phyloP scores from a whole-genome alignment of 805 yeast genomes.

The Yarrowia sp. region DNA sequence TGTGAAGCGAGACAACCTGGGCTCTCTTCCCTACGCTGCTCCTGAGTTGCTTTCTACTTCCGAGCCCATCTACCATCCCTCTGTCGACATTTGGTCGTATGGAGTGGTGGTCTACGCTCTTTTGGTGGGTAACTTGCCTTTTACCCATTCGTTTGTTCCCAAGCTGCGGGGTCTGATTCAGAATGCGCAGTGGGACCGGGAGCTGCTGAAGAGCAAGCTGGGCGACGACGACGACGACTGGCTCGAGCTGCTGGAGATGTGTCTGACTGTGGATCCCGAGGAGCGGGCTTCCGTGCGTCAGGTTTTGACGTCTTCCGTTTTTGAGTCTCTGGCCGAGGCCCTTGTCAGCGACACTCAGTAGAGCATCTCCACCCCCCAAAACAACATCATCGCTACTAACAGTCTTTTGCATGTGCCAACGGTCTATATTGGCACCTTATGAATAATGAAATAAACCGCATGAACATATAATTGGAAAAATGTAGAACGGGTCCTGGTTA shows the following conservation, averaged over 20 bases:
- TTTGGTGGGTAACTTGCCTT: conserved; percentile 72
- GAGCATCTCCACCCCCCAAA: neutral
- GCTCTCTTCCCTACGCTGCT: conserved; percentile 88
- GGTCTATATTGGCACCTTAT: conserved; percentile 4
- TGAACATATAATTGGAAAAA: neutral
- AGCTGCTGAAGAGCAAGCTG: conserved; percentile 37
- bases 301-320: conserved; percentile 23
- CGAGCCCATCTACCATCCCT: conserved; percentile 53
- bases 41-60: conserved; percentile 72
- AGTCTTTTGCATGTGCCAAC: conserved; percentile 20
- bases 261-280: conserved; percentile 28
- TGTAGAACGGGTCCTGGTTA: too few species aligned
- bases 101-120: conserved; percentile 77
- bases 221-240: conserved; percentile 26
- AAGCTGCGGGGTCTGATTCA: conserved; percentile 67
- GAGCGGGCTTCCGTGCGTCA: conserved; percentile 27
- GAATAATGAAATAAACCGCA: conserved; percentile 23
- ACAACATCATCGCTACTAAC: neutral
- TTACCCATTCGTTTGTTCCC: conserved; percentile 80
- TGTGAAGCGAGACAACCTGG: conserved; percentile 47
- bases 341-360: conserved; percentile 11
- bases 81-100: conserved; percentile 87
- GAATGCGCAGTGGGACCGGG: conserved; percentile 58
- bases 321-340: conserved; percentile 21
- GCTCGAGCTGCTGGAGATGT: conserved; percentile 28